Percentiles rank a stretch among this genome's conserved stretches.
phyloP scores from a whole-genome alignment of 352 stramenopile genomes.

The Blastocystis hominis region DNA sequence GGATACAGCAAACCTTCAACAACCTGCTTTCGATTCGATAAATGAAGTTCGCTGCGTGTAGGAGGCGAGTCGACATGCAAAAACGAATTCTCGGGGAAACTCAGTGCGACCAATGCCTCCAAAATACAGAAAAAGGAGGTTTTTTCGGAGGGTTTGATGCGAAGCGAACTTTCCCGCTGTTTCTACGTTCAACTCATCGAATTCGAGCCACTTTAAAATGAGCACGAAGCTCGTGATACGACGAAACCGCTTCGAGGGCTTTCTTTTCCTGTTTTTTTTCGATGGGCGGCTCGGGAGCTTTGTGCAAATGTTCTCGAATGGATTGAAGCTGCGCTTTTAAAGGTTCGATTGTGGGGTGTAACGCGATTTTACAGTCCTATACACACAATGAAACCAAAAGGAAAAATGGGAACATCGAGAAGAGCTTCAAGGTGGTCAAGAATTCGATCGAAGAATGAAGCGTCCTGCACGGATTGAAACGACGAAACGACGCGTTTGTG shows the following conservation, averaged over 20 bases:
- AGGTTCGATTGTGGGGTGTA: neutral
- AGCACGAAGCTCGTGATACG: neutral
- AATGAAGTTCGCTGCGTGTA: neutral
- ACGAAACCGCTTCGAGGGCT: neutral
- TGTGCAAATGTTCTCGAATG: neutral
- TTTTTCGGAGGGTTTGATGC: neutral
- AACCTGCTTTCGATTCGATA: neutral
- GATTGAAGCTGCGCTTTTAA: neutral
- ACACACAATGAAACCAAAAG: too few relatives aligned
- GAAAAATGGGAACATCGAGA: too few relatives aligned
- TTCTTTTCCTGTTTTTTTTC: neutral
- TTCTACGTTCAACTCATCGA: neutral
- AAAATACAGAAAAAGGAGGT: neutral
- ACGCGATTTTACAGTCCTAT: neutral
- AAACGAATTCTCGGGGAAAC: neutral
- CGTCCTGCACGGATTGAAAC: neutral
- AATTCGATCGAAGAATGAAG: neutral
- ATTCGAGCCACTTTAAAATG: neutral
- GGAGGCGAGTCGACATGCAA: neutral
- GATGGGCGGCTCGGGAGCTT: neutral
- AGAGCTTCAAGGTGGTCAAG: neutral
- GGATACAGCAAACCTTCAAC: neutral
- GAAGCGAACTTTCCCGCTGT: neutral
- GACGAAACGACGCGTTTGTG: neutral
- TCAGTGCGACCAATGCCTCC: neutral